phyloP scores from a whole-genome alignment of 2,329 filamentous ascomycete species.

The Diaporthe humulicola region DNA sequence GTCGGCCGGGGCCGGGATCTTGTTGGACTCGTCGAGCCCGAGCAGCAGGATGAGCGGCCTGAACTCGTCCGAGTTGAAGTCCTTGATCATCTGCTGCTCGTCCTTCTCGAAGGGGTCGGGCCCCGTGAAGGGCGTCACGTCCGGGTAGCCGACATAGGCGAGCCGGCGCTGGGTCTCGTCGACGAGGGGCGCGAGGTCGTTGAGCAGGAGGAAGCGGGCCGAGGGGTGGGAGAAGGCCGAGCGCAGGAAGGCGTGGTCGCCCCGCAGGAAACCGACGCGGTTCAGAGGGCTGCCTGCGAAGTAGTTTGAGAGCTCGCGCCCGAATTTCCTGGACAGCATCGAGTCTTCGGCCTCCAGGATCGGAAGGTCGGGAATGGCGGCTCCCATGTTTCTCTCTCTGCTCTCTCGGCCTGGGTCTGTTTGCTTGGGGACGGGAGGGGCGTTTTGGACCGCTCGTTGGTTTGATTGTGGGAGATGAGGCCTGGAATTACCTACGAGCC shows the following conservation, averaged over 20 bases:
- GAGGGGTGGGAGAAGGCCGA: constrained; percentile 75
- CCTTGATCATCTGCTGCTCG: constrained; percentile 80
- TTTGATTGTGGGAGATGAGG: not conserved
- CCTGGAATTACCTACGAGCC: not conserved
- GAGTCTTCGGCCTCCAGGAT: constrained; percentile 64
- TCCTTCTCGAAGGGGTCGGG: constrained; percentile 76
- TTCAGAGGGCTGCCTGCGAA: constrained; percentile 85
- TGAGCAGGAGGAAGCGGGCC: constrained; percentile 82
- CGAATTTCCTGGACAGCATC: constrained; percentile 83
- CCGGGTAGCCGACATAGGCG: constrained; percentile 75
- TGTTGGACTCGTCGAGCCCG: constrained; percentile 77
- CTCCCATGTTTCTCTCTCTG: constrained; percentile 26
- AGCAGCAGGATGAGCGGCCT: constrained; percentile 85
- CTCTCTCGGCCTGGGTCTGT: not conserved
- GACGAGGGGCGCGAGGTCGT: constrained; percentile 81
- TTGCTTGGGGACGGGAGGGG: not conserved
- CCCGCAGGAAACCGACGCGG: constrained; percentile 82
- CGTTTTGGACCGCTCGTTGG: not conserved
- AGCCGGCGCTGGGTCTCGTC: constrained; percentile 67
- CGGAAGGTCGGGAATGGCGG: constrained; percentile 58
- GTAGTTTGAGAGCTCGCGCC: constrained; percentile 86
- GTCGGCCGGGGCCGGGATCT: constrained; percentile 45
- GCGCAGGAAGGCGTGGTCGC: constrained; percentile 77
- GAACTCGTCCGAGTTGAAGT: constrained; percentile 79
- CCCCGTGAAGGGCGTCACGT: constrained; percentile 79